These are phyloP conservation scores for Fraxinus baroniana DNA, from an alignment of 305 asterid species.

Conservation along the genomic window DNA sequence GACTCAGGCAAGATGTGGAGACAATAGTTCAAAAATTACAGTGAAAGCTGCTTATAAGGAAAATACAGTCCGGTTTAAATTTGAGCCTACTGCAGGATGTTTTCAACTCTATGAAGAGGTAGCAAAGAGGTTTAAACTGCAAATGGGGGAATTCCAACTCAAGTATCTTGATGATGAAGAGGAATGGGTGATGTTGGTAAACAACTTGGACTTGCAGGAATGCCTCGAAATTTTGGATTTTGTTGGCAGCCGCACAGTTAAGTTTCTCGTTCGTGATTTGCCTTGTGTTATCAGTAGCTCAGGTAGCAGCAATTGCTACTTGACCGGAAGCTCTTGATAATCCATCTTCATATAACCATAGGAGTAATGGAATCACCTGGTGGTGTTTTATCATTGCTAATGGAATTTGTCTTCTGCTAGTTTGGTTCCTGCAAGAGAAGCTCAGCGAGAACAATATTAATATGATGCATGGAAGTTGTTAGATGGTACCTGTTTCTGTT, in stretches of 20 bases:
- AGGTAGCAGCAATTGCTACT: not conserved
- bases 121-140: constrained; percentile 35
- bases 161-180: constrained; percentile 48
- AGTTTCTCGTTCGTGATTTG: constrained; percentile 28
- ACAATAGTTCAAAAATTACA: constrained; percentile 26
- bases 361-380: not conserved
- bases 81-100: constrained; percentile 30
- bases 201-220: constrained; percentile 43
- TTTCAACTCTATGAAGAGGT: constrained; percentile 39
- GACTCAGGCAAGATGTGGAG: not conserved
- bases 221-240: constrained; percentile 35
- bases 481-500: not conserved
- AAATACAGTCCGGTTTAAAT: constrained; percentile 37
- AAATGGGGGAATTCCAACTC: constrained; percentile 38
- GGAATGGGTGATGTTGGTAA: constrained; percentile 53
- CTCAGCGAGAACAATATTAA: not conserved
- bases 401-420: not conserved
- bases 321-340: not conserved
- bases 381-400: not conserved
- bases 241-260: constrained; percentile 24
- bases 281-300: not conserved
- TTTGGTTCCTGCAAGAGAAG: not conserved
- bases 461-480: not conserved
- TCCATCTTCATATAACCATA: not conserved
- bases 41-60: constrained; percentile 40